These are phyloP conservation scores for Pichia deserticola DNA, from an alignment of 805 yeast species.

Conservation along the genomic window DNA sequence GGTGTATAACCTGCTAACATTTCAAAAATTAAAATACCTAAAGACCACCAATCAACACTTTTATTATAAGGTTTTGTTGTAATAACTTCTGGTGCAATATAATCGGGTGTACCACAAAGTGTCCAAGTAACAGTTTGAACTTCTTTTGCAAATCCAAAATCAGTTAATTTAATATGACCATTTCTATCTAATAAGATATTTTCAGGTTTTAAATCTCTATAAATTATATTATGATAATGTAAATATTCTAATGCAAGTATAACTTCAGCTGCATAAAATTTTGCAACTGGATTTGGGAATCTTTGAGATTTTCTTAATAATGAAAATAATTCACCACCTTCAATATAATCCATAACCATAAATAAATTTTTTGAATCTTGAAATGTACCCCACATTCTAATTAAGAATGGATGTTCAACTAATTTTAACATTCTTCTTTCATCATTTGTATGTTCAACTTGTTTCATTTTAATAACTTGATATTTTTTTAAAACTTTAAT, in stretches of 20 bases:
- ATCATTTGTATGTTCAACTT: constrained; percentile 58
- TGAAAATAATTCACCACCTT: constrained; percentile 56
- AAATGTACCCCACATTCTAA: constrained; percentile 62
- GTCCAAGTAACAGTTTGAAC: constrained; percentile 54
- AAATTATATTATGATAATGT: constrained; percentile 51
- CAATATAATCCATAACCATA: constrained; percentile 61
- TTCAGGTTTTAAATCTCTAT: constrained; percentile 56
- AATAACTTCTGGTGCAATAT: constrained; percentile 60
- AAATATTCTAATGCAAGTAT: constrained; percentile 51
- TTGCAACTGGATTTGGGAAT: constrained; percentile 57
- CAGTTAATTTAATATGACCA: constrained; percentile 55
- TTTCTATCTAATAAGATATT: constrained; percentile 50
- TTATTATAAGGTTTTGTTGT: constrained; percentile 57
- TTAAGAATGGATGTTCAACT: constrained; percentile 53
- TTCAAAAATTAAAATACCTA: constrained; percentile 53
- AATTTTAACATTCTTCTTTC: constrained; percentile 52
- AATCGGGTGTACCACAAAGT: constrained; percentile 58
- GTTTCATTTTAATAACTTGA: constrained; percentile 53
- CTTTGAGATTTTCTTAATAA: constrained; percentile 49
- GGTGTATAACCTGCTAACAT: constrained; percentile 60
- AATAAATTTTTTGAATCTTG: constrained; percentile 50
- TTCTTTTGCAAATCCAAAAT: constrained; percentile 58
- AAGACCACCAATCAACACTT: constrained; percentile 61
- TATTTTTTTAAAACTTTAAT: constrained; percentile 52
- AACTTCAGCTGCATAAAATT: constrained; percentile 58